Evolutionary conservation across 2,329 filamentous ascomycete genomes (phyloP).

Genomic region (Colletotrichum falcatum): DNA sequence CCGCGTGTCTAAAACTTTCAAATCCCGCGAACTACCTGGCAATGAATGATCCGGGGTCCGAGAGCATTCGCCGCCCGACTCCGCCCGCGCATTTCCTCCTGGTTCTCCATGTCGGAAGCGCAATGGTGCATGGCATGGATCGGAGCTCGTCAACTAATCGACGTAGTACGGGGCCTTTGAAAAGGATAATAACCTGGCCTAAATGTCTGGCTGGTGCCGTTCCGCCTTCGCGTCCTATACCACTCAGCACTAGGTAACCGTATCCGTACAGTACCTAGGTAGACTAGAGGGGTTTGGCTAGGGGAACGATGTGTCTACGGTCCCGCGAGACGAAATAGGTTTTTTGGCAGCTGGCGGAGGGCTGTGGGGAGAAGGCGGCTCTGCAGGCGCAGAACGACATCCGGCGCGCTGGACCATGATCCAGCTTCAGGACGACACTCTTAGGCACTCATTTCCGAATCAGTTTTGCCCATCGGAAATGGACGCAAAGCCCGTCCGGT

Average conservation of each 20-base stretch:
- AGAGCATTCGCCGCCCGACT: not conserved
- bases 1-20: conserved; percentile 10
- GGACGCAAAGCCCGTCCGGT: too few species aligned
- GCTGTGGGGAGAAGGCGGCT: conserved; percentile 33
- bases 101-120: not conserved
- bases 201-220: not conserved
- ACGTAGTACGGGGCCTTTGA: not conserved
- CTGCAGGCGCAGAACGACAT: conserved; percentile 9
- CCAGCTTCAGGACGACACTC: not conserved
- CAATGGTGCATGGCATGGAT: not conserved
- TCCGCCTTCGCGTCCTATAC: not conserved
- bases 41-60: conserved; percentile 1
- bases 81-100: too few species aligned
- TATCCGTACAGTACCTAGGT: too few species aligned
- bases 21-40: conserved; percentile 14
- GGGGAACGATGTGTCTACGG: not conserved
- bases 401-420: not conserved
- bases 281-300: not conserved
- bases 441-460: not conserved
- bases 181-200: not conserved
- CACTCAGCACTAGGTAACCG: not conserved
- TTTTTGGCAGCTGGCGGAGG: conserved; percentile 4
- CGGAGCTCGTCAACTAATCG: not conserved
- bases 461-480: not conserved
- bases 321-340: conserved; percentile 14